These are phyloP conservation scores for Chlorella sp. DNA, from an alignment of 139 green algal species.

Conservation along the genomic window DNA sequence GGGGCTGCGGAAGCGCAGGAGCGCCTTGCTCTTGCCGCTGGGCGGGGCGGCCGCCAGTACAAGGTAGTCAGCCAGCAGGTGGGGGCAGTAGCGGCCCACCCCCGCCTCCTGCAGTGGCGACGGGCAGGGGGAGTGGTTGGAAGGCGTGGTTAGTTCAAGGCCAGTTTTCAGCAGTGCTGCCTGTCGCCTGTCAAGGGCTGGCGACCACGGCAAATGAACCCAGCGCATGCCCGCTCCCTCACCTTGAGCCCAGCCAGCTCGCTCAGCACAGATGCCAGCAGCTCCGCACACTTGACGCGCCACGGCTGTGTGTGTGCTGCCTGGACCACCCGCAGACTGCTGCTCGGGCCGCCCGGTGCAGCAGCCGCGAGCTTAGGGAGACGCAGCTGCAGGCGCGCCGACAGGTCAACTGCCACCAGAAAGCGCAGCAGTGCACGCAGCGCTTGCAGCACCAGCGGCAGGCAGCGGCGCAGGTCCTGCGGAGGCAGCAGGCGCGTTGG, in stretches of 20 bases:
- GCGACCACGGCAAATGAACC: too few relatives aligned
- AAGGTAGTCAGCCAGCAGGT: constrained; percentile 58
- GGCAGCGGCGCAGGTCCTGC: constrained; percentile 36
- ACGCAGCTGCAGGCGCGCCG: not conserved
- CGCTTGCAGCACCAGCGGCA: constrained; percentile 41
- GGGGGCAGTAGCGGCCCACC: constrained; percentile 43
- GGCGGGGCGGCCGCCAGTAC: constrained; percentile 33
- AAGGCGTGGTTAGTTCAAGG: too few relatives aligned
- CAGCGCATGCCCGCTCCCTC: not conserved
- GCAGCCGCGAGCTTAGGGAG: not conserved
- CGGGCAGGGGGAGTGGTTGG: too few relatives aligned
- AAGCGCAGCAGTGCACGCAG: constrained; percentile 34
- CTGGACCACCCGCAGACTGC: not conserved
- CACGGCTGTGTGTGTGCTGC: not conserved
- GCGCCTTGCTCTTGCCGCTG: not conserved
- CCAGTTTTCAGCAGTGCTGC: too few relatives aligned
- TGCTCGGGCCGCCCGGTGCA: not conserved
- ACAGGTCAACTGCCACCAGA: constrained; percentile 30
- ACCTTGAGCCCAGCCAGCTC: constrained; percentile 47
- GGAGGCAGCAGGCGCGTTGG: not conserved
- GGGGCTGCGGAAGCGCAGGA: constrained; percentile 29
- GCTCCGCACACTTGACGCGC: constrained; percentile 30
- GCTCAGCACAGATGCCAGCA: constrained; percentile 29
- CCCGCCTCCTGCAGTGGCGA: not conserved
- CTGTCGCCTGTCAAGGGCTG: too few relatives aligned